A percentile compares a stretch with the other conserved stretches of the same genome.
These are phyloP conservation scores for Chlamydomonas sphaeroides DNA, from an alignment of 139 green algal genomes.

Conservation along the genomic window DNA sequence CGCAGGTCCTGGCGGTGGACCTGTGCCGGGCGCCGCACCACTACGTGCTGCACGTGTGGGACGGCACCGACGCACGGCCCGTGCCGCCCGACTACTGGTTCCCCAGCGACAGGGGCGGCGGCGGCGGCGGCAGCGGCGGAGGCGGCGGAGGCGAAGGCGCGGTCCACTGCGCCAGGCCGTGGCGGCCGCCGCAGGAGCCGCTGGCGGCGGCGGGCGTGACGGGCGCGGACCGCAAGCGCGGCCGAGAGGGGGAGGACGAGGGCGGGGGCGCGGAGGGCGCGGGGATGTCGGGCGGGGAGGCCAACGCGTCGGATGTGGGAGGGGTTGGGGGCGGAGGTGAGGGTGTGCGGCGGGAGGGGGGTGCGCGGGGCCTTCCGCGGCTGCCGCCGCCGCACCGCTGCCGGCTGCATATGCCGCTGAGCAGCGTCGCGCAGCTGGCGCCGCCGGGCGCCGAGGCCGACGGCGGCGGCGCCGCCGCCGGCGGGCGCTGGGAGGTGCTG, in stretches of 20 bases:
- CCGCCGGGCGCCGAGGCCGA: neutral
- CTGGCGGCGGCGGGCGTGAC: too few relatives aligned
- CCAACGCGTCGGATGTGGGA: too few relatives aligned
- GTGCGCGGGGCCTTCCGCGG: too few relatives aligned
- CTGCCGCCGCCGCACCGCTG: neutral
- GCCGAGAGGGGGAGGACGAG: neutral
- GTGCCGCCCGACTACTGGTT: neutral
- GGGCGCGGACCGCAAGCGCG: too few relatives aligned
- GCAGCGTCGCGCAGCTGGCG: neutral
- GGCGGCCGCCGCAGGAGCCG: too few relatives aligned
- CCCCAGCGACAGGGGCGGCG: neutral
- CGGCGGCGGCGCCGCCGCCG: neutral
- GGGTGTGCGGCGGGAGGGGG: too few relatives aligned
- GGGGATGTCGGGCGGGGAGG: too few relatives aligned
- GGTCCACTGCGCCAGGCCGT: too few relatives aligned
- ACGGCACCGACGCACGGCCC: constrained; percentile 15
- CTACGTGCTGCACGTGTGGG: constrained; percentile 25
- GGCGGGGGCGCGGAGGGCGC: too few relatives aligned
- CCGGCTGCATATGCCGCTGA: constrained; percentile 1
- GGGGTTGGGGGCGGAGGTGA: too few relatives aligned
- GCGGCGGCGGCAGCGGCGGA: neutral
- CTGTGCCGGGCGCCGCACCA: neutral
- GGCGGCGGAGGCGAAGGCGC: neutral
- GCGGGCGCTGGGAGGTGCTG: neutral
- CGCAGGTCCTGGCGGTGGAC: constrained; percentile 31